Evolutionary conservation across 495 filamentous ascomycete species (phyloP), one percentile per base, ranked within the genome.

Genomic region (Rhizodiscina lignyota): DNA sequence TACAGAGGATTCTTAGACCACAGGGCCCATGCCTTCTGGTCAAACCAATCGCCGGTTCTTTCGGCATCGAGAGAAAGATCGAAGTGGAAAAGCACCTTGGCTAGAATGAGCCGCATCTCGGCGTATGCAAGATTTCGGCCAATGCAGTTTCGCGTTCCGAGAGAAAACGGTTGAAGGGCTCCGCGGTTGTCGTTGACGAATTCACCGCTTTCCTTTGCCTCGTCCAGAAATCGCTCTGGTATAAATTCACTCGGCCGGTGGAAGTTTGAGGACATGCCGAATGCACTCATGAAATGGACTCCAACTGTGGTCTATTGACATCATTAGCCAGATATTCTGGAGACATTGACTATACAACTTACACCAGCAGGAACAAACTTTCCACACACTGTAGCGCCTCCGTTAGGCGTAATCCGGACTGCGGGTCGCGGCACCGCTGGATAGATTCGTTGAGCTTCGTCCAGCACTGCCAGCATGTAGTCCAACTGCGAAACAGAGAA

Each of bases 161-260:
- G 24, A 8, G 24, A 13, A 27, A 27, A 27, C 6, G 8, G 24
- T 13, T 6, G 24, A 27, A 8, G 6, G 24, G 24, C 6, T 27
- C 8, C 24, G 13, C 8, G 13, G 8, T 6, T 27, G 24, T 8
- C 24, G n/a, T n/a, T n/a, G n/a, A 6, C 6, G 24, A 27, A 13
- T 8, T 6, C 24, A 6, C 24, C 24, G 6, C 13, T 6, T 27
- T 27, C 13, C 8, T 27, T 27, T 6, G 24, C 24, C 8, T 27
- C 24, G 24, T 27, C 24, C 24, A 27, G 24, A 27, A 59, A 69
- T 18, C 67, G 61, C 43, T 68, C 59, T 3, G 61, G 64, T 13
- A 57, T 35, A 47, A 60, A 65, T 5, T 38, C 32, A n/a, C 58
- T 42, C 10, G 64, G 48, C 18, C 52, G 40, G 1, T 30, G 48